phyloP scores from a whole-genome alignment of 352 stramenopile genomes.

The Globisporangium paddicum region DNA sequence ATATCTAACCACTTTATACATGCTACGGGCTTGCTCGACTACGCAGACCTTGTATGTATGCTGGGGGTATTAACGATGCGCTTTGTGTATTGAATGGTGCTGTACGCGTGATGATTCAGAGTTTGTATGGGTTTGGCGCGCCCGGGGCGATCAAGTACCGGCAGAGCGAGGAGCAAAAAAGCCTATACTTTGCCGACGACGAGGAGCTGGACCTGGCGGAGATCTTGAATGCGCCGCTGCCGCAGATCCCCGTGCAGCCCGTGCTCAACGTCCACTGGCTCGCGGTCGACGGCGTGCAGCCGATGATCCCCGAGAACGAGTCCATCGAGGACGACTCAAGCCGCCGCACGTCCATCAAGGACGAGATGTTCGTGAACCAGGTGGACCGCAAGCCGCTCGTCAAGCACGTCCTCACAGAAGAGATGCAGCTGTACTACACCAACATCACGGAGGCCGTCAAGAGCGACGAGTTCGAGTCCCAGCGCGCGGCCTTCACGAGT shows the following conservation, averaged over 20 bases:
- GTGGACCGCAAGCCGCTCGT: slow-evolving; percentile 75
- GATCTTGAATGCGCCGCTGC: slow-evolving; percentile 70
- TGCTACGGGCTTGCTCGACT: too few relatives aligned
- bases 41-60: background rate
- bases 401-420: slow-evolving; percentile 85
- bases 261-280: slow-evolving; percentile 80
- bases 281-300: slow-evolving; percentile 78
- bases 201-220: slow-evolving; percentile 67
- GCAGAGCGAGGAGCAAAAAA: slow-evolving; percentile 47
- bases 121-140: slow-evolving; percentile 68
- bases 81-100: too few relatives aligned
- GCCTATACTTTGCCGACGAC: slow-evolving; percentile 69
- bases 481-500: slow-evolving; percentile 74
- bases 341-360: slow-evolving; percentile 66
- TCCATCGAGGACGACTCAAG: slow-evolving; percentile 65
- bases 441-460: slow-evolving; percentile 83
- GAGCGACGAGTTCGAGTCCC: slow-evolving; percentile 61
- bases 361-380: slow-evolving; percentile 63
- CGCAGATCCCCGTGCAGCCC: slow-evolving; percentile 65
- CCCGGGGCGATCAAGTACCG: slow-evolving; percentile 51
- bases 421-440: slow-evolving; percentile 90
- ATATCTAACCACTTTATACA: background rate
- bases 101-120: slow-evolving; percentile 23
- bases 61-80: background rate
- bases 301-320: slow-evolving; percentile 81